Percentiles rank a stretch among this genome's conserved stretches.
Conservation (phyloP, 192 early-diverging fungal genomes). For the Coemansia sp. region DNA sequence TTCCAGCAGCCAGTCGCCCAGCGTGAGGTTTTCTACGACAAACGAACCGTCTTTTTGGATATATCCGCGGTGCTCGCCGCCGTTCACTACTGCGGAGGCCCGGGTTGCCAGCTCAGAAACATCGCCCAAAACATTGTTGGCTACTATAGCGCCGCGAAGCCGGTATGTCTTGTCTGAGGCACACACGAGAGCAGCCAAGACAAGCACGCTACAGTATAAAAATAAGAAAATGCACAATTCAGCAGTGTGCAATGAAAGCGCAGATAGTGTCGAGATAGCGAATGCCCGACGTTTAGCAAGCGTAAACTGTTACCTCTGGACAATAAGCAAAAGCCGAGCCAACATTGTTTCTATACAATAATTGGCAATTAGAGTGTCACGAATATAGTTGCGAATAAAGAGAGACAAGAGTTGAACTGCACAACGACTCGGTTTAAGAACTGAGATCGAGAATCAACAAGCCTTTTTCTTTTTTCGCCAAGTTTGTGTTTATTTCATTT, state of each 20-base stretch:
- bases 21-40: slow-evolving; percentile 39
- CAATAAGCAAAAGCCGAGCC: slow-evolving; percentile 16
- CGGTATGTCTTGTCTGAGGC: slow-evolving; percentile 43
- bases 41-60: slow-evolving; percentile 49
- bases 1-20: slow-evolving; percentile 52
- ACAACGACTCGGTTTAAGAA: background rate
- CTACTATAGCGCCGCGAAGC: slow-evolving; percentile 36
- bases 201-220: slow-evolving; percentile 12
- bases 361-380: background rate
- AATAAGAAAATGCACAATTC: background rate
- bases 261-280: no score
- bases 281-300: no score
- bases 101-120: slow-evolving; percentile 23
- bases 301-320: slow-evolving; percentile 32
- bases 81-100: slow-evolving; percentile 39
- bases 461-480: background rate
- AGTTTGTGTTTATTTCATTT: background rate
- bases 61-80: slow-evolving; percentile 43
- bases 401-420: background rate
- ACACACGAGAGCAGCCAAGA: slow-evolving; percentile 17
- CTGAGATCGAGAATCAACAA: background rate
- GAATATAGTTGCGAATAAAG: background rate
- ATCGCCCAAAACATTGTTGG: slow-evolving; percentile 38
- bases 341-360: slow-evolving; percentile 13
- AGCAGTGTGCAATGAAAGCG: background rate